Conservation (phyloP, 768 basidiomycete genomes). For the Leccinum pellstonianum region DNA sequence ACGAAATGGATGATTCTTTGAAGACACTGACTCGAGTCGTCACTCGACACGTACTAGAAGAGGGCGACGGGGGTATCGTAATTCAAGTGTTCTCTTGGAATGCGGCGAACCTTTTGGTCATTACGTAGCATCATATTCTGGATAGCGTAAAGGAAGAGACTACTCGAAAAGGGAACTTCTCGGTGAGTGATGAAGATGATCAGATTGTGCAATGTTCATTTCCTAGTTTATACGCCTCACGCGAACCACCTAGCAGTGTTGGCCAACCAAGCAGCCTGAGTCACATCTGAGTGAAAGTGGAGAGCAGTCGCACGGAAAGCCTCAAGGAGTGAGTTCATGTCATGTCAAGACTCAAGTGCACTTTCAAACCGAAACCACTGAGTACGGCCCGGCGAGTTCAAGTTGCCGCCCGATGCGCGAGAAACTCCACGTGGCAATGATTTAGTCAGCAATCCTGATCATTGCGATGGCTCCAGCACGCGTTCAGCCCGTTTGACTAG, state of each 20-base stretch:
- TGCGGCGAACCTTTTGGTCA: neutral
- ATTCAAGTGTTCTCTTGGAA: neutral
- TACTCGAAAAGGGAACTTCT: neutral
- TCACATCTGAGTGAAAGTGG: neutral
- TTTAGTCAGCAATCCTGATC: conserved; percentile 12
- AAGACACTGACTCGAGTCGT: neutral
- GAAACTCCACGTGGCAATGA: neutral
- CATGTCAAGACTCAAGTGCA: neutral
- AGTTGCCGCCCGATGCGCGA: neutral
- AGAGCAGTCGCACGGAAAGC: neutral
- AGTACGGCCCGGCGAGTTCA: no score
- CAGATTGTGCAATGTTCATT: neutral
- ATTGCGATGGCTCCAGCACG: neutral
- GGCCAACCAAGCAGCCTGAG: neutral
- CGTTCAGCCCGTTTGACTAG: no score
- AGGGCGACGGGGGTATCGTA: neutral
- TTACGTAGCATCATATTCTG: neutral
- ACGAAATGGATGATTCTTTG: neutral
- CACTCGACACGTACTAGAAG: no score
- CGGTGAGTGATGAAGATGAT: neutral
- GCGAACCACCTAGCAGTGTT: neutral
- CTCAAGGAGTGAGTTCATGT: neutral
- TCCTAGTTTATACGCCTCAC: neutral
- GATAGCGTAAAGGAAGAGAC: neutral
- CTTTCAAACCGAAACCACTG: no score